These are phyloP conservation scores for Cyclotella sp. DNA, from an alignment of 108 stramenopile genomes.

Conservation along the genomic window DNA sequence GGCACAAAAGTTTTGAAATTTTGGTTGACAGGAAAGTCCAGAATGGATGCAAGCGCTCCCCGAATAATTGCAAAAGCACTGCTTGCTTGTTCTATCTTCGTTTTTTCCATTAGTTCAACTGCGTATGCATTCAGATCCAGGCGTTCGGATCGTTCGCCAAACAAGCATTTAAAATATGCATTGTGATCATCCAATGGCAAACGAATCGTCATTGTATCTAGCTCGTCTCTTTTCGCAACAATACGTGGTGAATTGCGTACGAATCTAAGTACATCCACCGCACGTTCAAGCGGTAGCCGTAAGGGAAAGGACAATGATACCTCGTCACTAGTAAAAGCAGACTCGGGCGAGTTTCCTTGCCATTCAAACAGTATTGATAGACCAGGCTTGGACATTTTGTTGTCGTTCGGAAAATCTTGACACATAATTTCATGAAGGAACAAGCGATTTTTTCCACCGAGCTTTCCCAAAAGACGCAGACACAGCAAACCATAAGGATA, in stretches of 20 bases:
- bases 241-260: slow-evolving; percentile 37
- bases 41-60: slow-evolving; percentile 52
- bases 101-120: slow-evolving; percentile 51
- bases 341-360: slow-evolving; percentile 16
- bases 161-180: slow-evolving; percentile 3
- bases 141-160: slow-evolving; percentile 35
- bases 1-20: slow-evolving; percentile 4
- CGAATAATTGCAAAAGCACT: slow-evolving; percentile 68
- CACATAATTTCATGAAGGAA: slow-evolving; percentile 79
- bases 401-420: slow-evolving; percentile 11
- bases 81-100: slow-evolving; percentile 53
- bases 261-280: slow-evolving; percentile 35
- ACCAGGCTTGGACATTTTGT: slow-evolving; percentile 11
- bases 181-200: slow-evolving; percentile 6
- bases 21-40: slow-evolving; percentile 40
- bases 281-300: slow-evolving; percentile 46
- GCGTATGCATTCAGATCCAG: slow-evolving; percentile 63
- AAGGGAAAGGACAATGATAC: slow-evolving; percentile 36
- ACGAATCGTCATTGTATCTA: neutral
- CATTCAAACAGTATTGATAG: slow-evolving; percentile 44
- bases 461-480: slow-evolving; percentile 92
- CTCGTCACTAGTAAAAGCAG: neutral
- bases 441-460: slow-evolving; percentile 92
- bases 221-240: slow-evolving; percentile 9
- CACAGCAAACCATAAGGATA: slow-evolving; percentile 93